Evolutionary conservation across 1,284 basidiomycete species (phyloP), one percentile per base, ranked within the genome.

Genomic region (Heterobasidion parviporum): DNA sequence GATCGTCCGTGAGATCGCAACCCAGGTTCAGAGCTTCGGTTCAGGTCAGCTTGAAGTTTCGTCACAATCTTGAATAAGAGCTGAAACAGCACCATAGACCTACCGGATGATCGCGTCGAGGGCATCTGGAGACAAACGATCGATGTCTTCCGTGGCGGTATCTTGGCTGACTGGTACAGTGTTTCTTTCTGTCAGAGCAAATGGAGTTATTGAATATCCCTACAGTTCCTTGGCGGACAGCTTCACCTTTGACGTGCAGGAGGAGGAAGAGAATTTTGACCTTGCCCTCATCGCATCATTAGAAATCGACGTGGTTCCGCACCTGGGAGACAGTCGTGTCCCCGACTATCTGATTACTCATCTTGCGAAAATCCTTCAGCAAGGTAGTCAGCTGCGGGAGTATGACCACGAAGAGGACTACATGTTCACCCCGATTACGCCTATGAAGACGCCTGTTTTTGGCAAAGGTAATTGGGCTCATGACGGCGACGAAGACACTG

Each of bases 201-300:
- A 56, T 52, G 53, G 54, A 6, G 20, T 16, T 34, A 15, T 35
- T 38, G 12, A 12, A 36, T 33, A n/a, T 60, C 18, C 12, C 15
- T 34, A 15, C 57, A 87, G 84, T 62, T 81, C 80, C 20, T 65
- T 72, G 1, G 77, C 79, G 4, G 78, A 85, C 56, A 63, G 70
- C 12, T 75, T 88, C 54, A 65, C 83, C 0, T 70, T 87, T 2
- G 82, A 87, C 10, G 74, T 79, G 2, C 85, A 89, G 67, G 83
- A 87, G 57, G 75, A 76, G 0, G 94, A 98, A 66, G 95, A 98
- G 67, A 85, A 83, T 55, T 97, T 96, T 65, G 91, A 97, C 61
- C 79, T 94, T 1, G 77, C 87, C 0, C 77, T 95, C n/a, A 79
- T 98, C 35, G 79, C 81, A 3, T 80, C 87, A 0, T 72, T 97